phyloP scores from a whole-genome alignment of 2,329 filamentous ascomycete genomes.

The Pseudogymnoascus sp. region DNA sequence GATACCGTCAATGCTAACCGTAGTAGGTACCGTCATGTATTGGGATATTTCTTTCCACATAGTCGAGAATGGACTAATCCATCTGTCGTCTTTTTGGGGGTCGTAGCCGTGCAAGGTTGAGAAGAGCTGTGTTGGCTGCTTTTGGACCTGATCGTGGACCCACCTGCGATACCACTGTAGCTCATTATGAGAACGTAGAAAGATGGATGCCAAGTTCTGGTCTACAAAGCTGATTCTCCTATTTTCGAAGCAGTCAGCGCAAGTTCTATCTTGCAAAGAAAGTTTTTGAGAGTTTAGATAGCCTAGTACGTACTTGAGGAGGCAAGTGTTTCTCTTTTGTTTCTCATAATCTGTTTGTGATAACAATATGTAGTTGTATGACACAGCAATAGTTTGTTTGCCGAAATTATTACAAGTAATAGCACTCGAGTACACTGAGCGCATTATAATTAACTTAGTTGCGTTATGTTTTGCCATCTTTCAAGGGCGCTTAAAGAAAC shows the following conservation, averaged over 20 bases:
- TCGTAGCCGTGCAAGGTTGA: conserved; percentile 9
- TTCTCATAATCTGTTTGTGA: too few relatives aligned
- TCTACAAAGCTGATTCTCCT: too few relatives aligned
- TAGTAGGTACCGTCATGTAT: conserved; percentile 9
- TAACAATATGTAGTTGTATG: too few relatives aligned
- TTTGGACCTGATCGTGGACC: conserved; percentile 11
- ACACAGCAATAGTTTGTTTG: too few relatives aligned
- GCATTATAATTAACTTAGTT: too few relatives aligned
- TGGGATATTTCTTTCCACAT: conserved; percentile 15
- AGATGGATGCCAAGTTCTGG: background rate
- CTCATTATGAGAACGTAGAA: background rate
- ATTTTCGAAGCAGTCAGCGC: too few relatives aligned
- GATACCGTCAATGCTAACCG: conserved; percentile 20
- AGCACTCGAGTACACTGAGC: too few relatives aligned
- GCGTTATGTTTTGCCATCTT: background rate
- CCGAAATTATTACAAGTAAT: too few relatives aligned
- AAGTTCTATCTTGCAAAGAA: too few relatives aligned
- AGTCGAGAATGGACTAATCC: conserved; percentile 10
- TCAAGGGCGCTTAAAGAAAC: background rate
- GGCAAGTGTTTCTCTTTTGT: too few relatives aligned
- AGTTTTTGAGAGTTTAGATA: too few relatives aligned
- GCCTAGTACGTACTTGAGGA: too few relatives aligned
- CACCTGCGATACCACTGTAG: conserved; percentile 15
- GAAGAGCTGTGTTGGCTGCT: conserved; percentile 15
- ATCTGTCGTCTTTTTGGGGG: background rate